phyloP scores from a whole-genome alignment of 2,329 filamentous ascomycete species.

The Aspergillus caelatus region DNA sequence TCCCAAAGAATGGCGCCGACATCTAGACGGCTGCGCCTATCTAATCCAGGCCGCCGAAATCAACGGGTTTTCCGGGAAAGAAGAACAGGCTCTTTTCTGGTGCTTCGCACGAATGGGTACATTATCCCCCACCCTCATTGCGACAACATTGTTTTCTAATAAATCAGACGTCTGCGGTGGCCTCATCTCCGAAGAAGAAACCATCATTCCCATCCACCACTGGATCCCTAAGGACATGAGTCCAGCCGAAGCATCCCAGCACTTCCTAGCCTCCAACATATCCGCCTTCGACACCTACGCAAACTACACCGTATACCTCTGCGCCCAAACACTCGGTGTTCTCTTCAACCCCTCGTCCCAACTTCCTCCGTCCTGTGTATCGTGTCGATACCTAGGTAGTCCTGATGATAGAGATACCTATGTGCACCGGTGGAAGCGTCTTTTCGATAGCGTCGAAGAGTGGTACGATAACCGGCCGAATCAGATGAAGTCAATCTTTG shows the following conservation, averaged over 20 bases:
- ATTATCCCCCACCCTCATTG: slow-evolving; percentile 7
- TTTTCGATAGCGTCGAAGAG: slow-evolving; percentile 45
- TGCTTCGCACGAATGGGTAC: slow-evolving; percentile 57
- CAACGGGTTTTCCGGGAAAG: slow-evolving; percentile 54
- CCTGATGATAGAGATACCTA: slow-evolving; percentile 23
- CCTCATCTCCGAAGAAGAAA: slow-evolving; percentile 55
- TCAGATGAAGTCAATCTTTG: slow-evolving; percentile 33
- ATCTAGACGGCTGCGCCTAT: slow-evolving; percentile 57
- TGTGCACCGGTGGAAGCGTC: slow-evolving; percentile 40
- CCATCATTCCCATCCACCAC: slow-evolving; percentile 51
- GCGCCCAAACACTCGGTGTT: slow-evolving; percentile 49
- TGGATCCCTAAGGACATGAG: slow-evolving; percentile 44
- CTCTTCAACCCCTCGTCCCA: slow-evolving; percentile 28
- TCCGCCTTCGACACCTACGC: slow-evolving; percentile 51
- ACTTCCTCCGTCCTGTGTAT: slow-evolving; percentile 16
- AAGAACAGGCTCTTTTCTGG: slow-evolving; percentile 58
- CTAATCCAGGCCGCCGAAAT: slow-evolving; percentile 55
- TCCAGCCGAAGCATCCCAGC: slow-evolving; percentile 23
- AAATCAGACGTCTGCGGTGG: slow-evolving; percentile 53
- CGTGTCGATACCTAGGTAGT: slow-evolving; percentile 21
- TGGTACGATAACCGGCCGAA: slow-evolving; percentile 42
- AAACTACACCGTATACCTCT: slow-evolving; percentile 55
- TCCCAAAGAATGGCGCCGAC: slow-evolving; percentile 54
- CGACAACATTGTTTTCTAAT: slow-evolving; percentile 1
- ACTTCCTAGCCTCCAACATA: slow-evolving; percentile 29